Evolutionary conservation across 352 stramenopile species (phyloP).

Genomic region (Phytophthora vignae): DNA sequence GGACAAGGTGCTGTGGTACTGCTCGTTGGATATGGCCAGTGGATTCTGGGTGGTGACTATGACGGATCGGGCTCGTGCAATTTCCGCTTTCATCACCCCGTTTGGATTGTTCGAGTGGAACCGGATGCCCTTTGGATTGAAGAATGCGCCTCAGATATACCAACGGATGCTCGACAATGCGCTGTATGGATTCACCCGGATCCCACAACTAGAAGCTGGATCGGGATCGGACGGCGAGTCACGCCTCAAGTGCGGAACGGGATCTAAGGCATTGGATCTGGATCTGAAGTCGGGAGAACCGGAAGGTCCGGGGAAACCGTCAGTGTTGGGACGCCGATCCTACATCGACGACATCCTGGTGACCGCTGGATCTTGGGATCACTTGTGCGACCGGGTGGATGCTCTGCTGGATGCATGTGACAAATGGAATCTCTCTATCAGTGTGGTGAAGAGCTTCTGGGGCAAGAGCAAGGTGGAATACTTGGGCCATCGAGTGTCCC

Average conservation of each 20-base stretch:
- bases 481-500: constrained; percentile 9
- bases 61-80: neutral
- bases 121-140: neutral
- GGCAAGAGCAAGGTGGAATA: constrained; percentile 28
- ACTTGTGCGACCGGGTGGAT: too few species aligned
- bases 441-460: constrained; percentile 33
- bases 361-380: too few species aligned
- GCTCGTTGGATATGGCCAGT: neutral
- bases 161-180: neutral
- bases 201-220: neutral
- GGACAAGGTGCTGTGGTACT: neutral
- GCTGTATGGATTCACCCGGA: neutral
- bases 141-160: neutral
- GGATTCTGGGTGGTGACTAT: neutral
- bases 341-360: too few species aligned
- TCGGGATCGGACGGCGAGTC: too few species aligned
- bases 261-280: too few species aligned
- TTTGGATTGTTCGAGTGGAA: neutral
- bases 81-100: neutral
- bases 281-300: too few species aligned
- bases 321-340: too few species aligned
- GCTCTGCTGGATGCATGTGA: neutral
- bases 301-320: too few species aligned
- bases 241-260: too few species aligned
- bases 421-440: constrained; percentile 25